These are phyloP conservation scores for Tuber magnatum DNA, from an alignment of 495 filamentous ascomycete genomes.

Conservation along the genomic window DNA sequence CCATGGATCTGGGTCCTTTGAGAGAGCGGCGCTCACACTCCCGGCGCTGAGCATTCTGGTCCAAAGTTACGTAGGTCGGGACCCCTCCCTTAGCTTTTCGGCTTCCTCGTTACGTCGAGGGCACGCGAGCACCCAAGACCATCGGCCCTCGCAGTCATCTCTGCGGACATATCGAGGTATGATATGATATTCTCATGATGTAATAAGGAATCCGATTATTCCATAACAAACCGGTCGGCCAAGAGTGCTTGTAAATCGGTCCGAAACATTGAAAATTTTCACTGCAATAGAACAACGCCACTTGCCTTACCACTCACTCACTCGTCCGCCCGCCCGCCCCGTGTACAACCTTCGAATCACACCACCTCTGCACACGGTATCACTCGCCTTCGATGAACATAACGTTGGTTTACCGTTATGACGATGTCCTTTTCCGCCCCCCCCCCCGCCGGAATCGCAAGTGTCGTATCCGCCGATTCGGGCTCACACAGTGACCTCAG, in stretches of 20 bases:
- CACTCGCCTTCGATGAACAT: background rate
- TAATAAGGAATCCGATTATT: background rate
- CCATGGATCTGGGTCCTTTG: background rate
- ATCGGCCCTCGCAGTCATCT: background rate
- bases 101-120: background rate
- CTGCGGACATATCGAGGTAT: background rate
- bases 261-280: background rate
- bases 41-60: background rate
- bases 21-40: background rate
- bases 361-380: constrained; percentile 1
- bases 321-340: background rate
- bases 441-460: background rate
- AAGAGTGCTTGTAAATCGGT: background rate
- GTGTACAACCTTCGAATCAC: background rate
- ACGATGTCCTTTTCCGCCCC: background rate
- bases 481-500: background rate
- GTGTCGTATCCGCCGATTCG: background rate
- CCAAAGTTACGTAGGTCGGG: background rate
- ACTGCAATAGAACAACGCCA: background rate
- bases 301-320: background rate
- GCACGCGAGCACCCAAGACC: background rate
- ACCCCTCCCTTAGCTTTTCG: background rate
- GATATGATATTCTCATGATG: background rate
- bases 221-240: background rate
- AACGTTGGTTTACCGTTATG: background rate